Conservation (phyloP, 306 rosid genomes). For the Quillaja saponaria region DNA sequence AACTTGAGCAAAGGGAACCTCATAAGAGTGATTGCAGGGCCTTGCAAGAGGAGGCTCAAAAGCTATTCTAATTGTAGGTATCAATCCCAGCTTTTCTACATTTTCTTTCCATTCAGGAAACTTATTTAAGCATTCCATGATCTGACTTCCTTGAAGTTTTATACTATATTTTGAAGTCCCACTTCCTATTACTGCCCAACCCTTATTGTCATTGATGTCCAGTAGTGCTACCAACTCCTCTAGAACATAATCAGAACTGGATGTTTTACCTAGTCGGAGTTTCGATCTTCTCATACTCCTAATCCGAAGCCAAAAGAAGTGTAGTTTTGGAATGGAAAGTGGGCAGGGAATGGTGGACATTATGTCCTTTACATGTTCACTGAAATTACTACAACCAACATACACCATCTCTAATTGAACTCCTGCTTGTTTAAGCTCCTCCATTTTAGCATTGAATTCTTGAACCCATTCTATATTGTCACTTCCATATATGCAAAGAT, state of each 20-base stretch:
- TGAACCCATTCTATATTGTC: slow-evolving; percentile 49
- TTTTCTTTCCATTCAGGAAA: slow-evolving; percentile 32
- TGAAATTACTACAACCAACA: slow-evolving; percentile 38
- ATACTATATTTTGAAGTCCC: slow-evolving; percentile 41
- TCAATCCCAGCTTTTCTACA: slow-evolving; percentile 34
- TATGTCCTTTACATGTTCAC: slow-evolving; percentile 29
- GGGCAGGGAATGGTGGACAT: slow-evolving; percentile 24
- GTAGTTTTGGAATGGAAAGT: slow-evolving; percentile 34
- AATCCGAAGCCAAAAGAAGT: slow-evolving; percentile 62
- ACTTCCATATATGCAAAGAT: slow-evolving; percentile 62
- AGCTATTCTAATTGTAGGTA: slow-evolving; percentile 35
- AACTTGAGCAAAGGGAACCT: slow-evolving; percentile 26
- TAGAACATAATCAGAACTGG: slow-evolving; percentile 33
- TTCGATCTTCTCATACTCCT: slow-evolving; percentile 59
- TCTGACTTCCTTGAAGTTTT: slow-evolving; percentile 42
- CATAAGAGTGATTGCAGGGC: slow-evolving; percentile 44
- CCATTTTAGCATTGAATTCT: slow-evolving; percentile 41
- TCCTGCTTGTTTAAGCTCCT: slow-evolving; percentile 38
- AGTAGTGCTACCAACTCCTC: slow-evolving; percentile 47
- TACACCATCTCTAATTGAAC: slow-evolving; percentile 55
- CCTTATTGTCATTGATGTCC: slow-evolving; percentile 37
- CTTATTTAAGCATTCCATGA: slow-evolving; percentile 38
- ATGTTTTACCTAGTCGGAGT: slow-evolving; percentile 31
- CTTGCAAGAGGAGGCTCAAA: slow-evolving; percentile 31
- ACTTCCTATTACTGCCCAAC: slow-evolving; percentile 59